These are phyloP conservation scores for Didymella exigua DNA, from an alignment of 2,329 filamentous ascomycete species.

Conservation along the genomic window DNA sequence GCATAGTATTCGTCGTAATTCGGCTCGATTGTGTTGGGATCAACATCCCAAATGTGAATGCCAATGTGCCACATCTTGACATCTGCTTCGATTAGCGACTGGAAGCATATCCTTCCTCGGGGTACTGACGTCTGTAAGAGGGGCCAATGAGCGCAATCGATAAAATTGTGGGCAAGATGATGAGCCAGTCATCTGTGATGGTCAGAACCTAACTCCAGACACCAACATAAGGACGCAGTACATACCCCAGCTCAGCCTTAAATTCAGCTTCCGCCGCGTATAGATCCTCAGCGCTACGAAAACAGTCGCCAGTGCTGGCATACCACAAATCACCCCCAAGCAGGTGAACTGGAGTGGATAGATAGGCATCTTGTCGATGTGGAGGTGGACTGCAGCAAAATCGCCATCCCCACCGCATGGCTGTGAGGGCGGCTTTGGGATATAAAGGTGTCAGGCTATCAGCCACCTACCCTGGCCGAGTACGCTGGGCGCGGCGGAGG, in stretches of 20 bases:
- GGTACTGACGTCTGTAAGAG: conserved; percentile 42
- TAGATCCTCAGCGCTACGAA: conserved; percentile 47
- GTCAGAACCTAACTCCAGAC: neutral
- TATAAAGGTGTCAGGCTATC: conserved; percentile 14
- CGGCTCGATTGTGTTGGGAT: conserved; percentile 43
- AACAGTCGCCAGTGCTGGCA: conserved; percentile 39
- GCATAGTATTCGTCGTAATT: conserved; percentile 46
- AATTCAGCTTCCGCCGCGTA: conserved; percentile 45
- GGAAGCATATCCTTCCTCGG: neutral
- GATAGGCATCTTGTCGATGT: conserved; percentile 43
- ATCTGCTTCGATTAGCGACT: conserved; percentile 24
- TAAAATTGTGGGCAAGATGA: conserved; percentile 43
- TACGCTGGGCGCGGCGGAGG: conserved; percentile 8
- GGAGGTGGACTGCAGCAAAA: conserved; percentile 15
- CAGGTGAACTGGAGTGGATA: conserved; percentile 48
- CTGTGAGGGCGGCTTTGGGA: conserved; percentile 8
- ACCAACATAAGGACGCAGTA: neutral
- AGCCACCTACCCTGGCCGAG: conserved; percentile 6
- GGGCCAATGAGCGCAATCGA: conserved; percentile 47
- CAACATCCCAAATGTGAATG: conserved; percentile 46
- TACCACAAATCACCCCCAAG: conserved; percentile 45
- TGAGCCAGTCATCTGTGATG: conserved; percentile 47
- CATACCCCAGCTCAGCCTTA: conserved; percentile 46
- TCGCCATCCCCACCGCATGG: conserved; percentile 15
- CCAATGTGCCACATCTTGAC: conserved; percentile 49